A percentile compares a stretch with the other conserved stretches of the same genome.
Evolutionary conservation across 768 basidiomycete species (phyloP).

Genomic region (Phylloporus sp.): DNA sequence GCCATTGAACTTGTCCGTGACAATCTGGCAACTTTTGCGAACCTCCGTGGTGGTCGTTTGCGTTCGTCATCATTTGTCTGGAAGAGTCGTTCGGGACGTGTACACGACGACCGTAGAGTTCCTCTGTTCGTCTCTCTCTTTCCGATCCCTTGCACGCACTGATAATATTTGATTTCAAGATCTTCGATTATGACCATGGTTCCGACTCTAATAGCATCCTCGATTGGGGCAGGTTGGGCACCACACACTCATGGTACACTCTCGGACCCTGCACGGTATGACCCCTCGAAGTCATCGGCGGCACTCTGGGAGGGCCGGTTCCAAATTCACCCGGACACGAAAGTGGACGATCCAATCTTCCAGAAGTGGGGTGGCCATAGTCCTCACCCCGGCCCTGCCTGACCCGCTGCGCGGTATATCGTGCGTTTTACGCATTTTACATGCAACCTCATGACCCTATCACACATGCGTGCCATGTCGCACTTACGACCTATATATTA

Average conservation of each 20-base stretch:
- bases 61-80: constrained; percentile 81
- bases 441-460: constrained; percentile 1
- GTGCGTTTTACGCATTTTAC: background rate
- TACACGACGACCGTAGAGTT: constrained; percentile 43
- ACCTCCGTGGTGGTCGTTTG: constrained; percentile 83
- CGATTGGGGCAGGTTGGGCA: constrained; percentile 62
- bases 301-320: constrained; percentile 82
- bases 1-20: constrained; percentile 82
- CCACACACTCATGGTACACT: constrained; percentile 53
- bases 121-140: constrained; percentile 41
- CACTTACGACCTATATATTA: constrained; percentile 11
- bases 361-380: constrained; percentile 27
- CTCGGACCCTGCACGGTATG: constrained; percentile 68
- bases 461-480: constrained; percentile 6
- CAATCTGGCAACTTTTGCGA: constrained; percentile 77
- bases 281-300: constrained; percentile 77
- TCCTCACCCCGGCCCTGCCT: constrained; percentile 17
- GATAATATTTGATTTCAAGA: constrained; percentile 36
- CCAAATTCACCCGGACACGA: constrained; percentile 84
- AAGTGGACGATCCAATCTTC: constrained; percentile 53
- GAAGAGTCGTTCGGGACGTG: constrained; percentile 66
- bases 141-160: constrained; percentile 7
- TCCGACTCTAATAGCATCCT: constrained; percentile 67
- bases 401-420: constrained; percentile 3
- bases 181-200: constrained; percentile 74